Evolutionary conservation across 805 yeast genomes (phyloP).

Genomic region (Maudiozyma bulderi): DNA sequence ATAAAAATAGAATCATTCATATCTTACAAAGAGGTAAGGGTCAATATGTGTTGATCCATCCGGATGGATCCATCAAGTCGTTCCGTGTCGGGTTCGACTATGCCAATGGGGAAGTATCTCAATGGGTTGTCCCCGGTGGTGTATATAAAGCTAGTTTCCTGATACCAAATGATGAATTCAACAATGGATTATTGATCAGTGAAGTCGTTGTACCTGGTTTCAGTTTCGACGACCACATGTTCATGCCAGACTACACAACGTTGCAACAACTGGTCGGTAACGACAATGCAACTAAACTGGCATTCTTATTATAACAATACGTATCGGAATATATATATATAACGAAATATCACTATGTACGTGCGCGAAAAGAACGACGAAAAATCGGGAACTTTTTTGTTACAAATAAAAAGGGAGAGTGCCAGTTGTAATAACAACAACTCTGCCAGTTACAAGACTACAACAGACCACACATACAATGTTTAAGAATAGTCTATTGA

Average conservation of each 20-base stretch:
- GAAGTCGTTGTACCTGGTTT: constrained; percentile 57
- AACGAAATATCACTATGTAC: no score
- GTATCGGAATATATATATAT: no score
- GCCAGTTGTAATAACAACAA: not conserved
- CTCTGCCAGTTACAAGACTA: not conserved
- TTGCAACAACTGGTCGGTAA: constrained; percentile 32
- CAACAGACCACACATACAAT: constrained; percentile 2
- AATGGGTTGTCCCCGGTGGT: constrained; percentile 58
- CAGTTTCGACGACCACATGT: constrained; percentile 44
- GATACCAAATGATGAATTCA: constrained; percentile 30
- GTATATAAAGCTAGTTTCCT: constrained; percentile 48
- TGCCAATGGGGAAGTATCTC: constrained; percentile 39
- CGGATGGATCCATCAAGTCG: constrained; percentile 39
- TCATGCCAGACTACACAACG: constrained; percentile 30
- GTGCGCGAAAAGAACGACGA: no score
- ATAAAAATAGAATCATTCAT: constrained; percentile 45
- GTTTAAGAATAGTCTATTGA: constrained; percentile 14
- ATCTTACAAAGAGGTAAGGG: constrained; percentile 48
- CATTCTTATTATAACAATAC: constrained; percentile 23
- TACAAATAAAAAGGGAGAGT: no score
- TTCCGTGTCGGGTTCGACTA: constrained; percentile 46
- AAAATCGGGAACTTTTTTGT: no score
- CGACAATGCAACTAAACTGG: constrained; percentile 28
- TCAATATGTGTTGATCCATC: constrained; percentile 43
- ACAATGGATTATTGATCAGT: constrained; percentile 39